These are phyloP conservation scores for Bisporella sp. DNA, from an alignment of 2,329 filamentous ascomycete species.

Conservation along the genomic window DNA sequence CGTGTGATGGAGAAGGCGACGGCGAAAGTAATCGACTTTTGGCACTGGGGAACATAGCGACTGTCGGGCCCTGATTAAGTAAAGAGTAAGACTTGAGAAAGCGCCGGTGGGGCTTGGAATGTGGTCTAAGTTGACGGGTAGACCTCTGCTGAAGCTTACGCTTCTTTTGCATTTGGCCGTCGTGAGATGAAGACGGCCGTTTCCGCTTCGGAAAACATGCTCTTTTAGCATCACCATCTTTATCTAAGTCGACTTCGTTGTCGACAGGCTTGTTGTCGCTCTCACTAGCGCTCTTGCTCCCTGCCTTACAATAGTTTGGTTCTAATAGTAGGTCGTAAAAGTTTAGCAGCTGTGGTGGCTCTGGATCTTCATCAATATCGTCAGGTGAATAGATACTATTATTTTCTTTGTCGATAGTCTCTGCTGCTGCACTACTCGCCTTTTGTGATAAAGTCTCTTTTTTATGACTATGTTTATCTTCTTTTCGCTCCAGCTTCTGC, in stretches of 20 bases:
- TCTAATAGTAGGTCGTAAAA: too few relatives aligned
- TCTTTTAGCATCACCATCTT: constrained; percentile 1
- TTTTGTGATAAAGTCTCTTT: constrained; percentile 3
- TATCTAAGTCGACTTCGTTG: constrained; percentile 2
- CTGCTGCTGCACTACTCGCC: constrained; percentile 5
- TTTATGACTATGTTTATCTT: constrained; percentile 3
- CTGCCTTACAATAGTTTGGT: too few relatives aligned
- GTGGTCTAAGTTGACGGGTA: too few relatives aligned
- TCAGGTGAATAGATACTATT: neutral
- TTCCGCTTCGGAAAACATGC: constrained; percentile 11
- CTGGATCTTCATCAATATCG: constrained; percentile 1
- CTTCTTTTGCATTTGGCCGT: too few relatives aligned
- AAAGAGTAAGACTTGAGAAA: too few relatives aligned
- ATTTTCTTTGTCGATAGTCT: constrained; percentile 5
- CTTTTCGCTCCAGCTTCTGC: constrained; percentile 6
- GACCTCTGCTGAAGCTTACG: too few relatives aligned
- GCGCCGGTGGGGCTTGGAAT: too few relatives aligned
- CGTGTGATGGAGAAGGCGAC: too few relatives aligned
- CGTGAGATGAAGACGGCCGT: too few relatives aligned
- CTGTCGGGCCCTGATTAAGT: too few relatives aligned
- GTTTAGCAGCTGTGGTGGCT: constrained; percentile 6
- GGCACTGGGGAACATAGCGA: too few relatives aligned
- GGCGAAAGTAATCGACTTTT: too few relatives aligned
- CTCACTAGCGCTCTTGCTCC: neutral
- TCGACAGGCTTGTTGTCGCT: constrained; percentile 6